Base-by-base conservation (phyloP, 2,329 filamentous ascomycete genomes). In the Cladophialophora psammophila region DNA sequence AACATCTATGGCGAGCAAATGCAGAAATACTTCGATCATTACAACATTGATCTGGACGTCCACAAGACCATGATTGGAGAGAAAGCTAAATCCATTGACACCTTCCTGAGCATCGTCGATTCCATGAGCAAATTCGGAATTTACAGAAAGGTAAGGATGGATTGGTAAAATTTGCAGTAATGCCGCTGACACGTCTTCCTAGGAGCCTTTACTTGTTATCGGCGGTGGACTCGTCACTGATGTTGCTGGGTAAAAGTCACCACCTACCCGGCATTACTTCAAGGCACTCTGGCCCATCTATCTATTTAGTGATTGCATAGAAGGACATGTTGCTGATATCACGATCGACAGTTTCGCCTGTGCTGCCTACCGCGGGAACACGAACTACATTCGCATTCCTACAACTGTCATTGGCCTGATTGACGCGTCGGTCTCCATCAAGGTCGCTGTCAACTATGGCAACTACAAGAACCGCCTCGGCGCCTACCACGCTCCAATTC, bases 361-460 rank as follows among this genome's bases (percentile, higher is more conserved):
- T 75, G 89, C 90, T 32, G 84, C 88, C 7, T 92, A 92, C 79
- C 86, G 89, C 68, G 83, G 90, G 72, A 91, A 87, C 78, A 91
- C 90, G 52, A 91, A 91, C 79, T 92, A 85, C 80, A 91, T 92
- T 75, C 88, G 90, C 56, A 85, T 92, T 8, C 90, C 90, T 1
- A 92, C 90, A 0, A 92, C 90, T 0, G 87, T 92, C 69, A 91
- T 92, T 74, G 90, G 90, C 9, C 82, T 92, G 56, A 92, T 92
- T 67, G 90, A 92, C 74, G 90, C 90, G 2, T 90, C 88, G 18
- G 90, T 92, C 59, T 90, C 87, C 40, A 92, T 92, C 82, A 91
- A 92, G 76, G 90, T 92, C n/a, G 90, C 88, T 12, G 89, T 92
- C 73, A 92, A 92, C 80, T 91, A 91, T 73, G 89, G 88, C 75